Percentiles rank a stretch among this genome's conserved stretches.
Evolutionary conservation across 768 basidiomycete genomes (phyloP).

Genomic region (Lepiota brunneoincarnata): DNA sequence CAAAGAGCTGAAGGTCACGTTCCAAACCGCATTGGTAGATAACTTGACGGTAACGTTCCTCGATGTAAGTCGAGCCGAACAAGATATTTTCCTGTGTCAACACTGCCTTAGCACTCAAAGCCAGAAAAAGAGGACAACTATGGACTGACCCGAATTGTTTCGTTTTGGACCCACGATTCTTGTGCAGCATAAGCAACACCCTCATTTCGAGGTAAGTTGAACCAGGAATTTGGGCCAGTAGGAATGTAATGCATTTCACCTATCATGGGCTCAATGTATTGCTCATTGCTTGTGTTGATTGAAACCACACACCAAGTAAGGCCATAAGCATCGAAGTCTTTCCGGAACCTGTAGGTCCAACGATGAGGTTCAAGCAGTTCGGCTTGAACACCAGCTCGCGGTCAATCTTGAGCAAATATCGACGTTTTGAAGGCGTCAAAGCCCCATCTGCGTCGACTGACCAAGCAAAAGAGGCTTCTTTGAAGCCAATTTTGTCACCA

Average conservation of each 20-base stretch:
- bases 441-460: slow-evolving; percentile 29
- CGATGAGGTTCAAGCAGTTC: slow-evolving; percentile 49
- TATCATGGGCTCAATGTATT: slow-evolving; percentile 11
- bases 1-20: slow-evolving; percentile 62
- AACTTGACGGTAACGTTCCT: slow-evolving; percentile 69
- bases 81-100: slow-evolving; percentile 60
- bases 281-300: not conserved
- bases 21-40: slow-evolving; percentile 71
- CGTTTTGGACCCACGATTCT: slow-evolving; percentile 80
- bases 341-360: slow-evolving; percentile 58
- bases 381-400: slow-evolving; percentile 52
- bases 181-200: slow-evolving; percentile 79
- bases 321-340: slow-evolving; percentile 68
- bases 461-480: slow-evolving; percentile 56
- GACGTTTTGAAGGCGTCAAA: slow-evolving; percentile 42
- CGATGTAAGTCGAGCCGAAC: slow-evolving; percentile 72
- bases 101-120: not conserved
- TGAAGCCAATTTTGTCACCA: slow-evolving; percentile 41
- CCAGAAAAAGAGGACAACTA: not conserved
- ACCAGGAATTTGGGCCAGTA: slow-evolving; percentile 51
- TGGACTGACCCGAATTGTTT: slow-evolving; percentile 53
- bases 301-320: slow-evolving; percentile 38
- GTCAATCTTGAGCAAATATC: slow-evolving; percentile 49
- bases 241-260: slow-evolving; percentile 66
- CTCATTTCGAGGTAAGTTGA: slow-evolving; percentile 56